Base-by-base conservation (phyloP, 2,329 filamentous ascomycete genomes). In the Eurotiales sp. region DNA sequence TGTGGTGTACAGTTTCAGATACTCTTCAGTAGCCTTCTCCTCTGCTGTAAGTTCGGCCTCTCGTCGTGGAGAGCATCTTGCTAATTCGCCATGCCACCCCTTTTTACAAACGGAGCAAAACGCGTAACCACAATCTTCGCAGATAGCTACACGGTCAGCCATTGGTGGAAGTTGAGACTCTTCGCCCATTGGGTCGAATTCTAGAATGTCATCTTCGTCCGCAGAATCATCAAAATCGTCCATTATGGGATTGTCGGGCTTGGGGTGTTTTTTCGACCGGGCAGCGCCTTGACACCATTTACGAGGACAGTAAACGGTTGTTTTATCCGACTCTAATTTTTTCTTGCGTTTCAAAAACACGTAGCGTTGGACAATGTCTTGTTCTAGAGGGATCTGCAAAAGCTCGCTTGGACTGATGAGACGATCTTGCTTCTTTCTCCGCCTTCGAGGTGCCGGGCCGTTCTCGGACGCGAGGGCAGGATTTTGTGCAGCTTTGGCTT, bases 31-130 rank as follows among this genome's bases (percentile, higher is more conserved):
- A 0, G 90, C 90, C 64, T 89, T 85, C 60, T 96, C 91, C 66
- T 96, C 91, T 55, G 82, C 87, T 1, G 86, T 86, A 47, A 95
- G 78, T 65, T 93, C 88, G 21, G 79, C 81, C 17, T 64, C 60
- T 37, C 84, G 78, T 48, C 84, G 80, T 52, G 82, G 84, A 50
- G 84, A 84, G 56, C 80, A 80, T 59, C 87, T 89, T n/a, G 80
- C 78, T 56, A 90, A 86, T 58, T 93, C 88, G 55, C 93, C 93
- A 65, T 99, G 93, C 93, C 93, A 99, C n/a, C 88, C 86, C 64
- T 87, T 78, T 39, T 78, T 77, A 60, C 84, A 87, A n/a, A 83
- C 75, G 29, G 74, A 76, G 71, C 93, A 99, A 67, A 99, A 99
- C 11, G 93, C 92, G 60, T 93, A 89, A 10, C 78, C 77, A 71